Evolutionary conservation across 495 filamentous ascomycete species (phyloP), one percentile per base, ranked within the genome.

Genomic region (Talaromyces ruber): DNA sequence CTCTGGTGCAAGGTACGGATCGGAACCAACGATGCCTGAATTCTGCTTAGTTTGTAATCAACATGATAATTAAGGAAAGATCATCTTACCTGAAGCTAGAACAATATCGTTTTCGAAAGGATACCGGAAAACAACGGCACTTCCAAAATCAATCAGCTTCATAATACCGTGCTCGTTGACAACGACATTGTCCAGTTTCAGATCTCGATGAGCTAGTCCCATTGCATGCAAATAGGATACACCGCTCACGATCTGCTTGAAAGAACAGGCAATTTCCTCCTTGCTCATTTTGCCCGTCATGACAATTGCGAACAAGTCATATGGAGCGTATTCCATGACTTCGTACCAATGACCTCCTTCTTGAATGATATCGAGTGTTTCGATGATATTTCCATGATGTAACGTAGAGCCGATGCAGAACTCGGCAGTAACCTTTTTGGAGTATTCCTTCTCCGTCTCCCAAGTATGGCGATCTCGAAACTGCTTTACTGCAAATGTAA

Each of bases 281-380:
- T 92, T 87, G 43, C 83, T 83, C 94, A 99, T 99, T 75, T 94
- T 98, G 18, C 94, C 94, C 0, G 94, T 98, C 94, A 99, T 99
- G 64, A 99, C 94, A 64, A 95, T 96, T 25, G 94, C 94, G 72
- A 99, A 99, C 16, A 99, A 80, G 74, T 99, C 94, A 67, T 77
- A 99, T 5, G 94, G 94, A n/a, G 92, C 95, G 71, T 95, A 98
- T 70, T 99, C 94, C 94, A 99, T 99, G 29, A 99, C 94, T 70
- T 96, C 95, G 72, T 95, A 99, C 93, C 94, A 99, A 64, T 88
- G 90, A 28, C 84, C 87, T 71, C 91, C 93, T 79, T 99, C 94
- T 63, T 97, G 88, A 16, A 99, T 86, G 64, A 99, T 96, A 71
- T 99, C 94, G 37, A 99, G 81, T 8, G 94, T 97, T 72, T 98